Conservation (phyloP, 495 filamentous ascomycete genomes). For the Trichoderma reesei region DNA sequence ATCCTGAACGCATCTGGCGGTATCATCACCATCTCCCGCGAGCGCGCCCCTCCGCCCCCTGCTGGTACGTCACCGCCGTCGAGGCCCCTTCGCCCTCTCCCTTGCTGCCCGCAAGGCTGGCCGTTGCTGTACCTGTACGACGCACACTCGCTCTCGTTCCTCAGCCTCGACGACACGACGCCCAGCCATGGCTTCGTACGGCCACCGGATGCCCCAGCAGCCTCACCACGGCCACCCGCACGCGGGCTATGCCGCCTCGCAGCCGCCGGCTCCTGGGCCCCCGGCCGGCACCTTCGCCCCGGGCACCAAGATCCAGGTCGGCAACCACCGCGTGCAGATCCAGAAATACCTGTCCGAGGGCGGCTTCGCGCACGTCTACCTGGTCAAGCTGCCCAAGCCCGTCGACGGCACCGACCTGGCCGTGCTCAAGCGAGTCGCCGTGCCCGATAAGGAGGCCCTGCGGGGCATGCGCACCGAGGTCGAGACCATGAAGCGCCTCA, state of each 20-base stretch:
- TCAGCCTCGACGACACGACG: background rate
- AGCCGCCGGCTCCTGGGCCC: conserved; percentile 26
- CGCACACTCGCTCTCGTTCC: background rate
- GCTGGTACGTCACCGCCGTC: background rate
- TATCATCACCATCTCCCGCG: background rate
- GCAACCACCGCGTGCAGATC: conserved; percentile 84
- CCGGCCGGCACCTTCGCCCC: conserved; percentile 86
- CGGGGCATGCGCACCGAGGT: conserved; percentile 97
- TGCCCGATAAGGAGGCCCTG: conserved; percentile 87
- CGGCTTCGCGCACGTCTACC: conserved; percentile 96
- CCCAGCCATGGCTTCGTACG: conserved; percentile 35
- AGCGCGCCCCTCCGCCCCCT: conserved; percentile 2
- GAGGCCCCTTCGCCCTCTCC: background rate
- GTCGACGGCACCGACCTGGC: conserved; percentile 75
- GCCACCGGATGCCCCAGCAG: conserved; percentile 28
- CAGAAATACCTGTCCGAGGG: conserved; percentile 98
- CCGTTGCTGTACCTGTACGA: background rate
- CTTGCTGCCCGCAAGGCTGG: background rate
- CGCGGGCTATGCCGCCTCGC: conserved; percentile 26
- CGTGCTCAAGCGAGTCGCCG: conserved; percentile 93
- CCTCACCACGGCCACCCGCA: conserved; percentile 19
- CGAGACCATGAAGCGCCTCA: conserved; percentile 98
- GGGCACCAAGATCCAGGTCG: conserved; percentile 93
- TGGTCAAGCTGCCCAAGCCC: conserved; percentile 72
- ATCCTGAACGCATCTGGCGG: background rate